Base-by-base conservation (phyloP, 768 basidiomycete genomes). In the Naganishia kalamii region DNA sequence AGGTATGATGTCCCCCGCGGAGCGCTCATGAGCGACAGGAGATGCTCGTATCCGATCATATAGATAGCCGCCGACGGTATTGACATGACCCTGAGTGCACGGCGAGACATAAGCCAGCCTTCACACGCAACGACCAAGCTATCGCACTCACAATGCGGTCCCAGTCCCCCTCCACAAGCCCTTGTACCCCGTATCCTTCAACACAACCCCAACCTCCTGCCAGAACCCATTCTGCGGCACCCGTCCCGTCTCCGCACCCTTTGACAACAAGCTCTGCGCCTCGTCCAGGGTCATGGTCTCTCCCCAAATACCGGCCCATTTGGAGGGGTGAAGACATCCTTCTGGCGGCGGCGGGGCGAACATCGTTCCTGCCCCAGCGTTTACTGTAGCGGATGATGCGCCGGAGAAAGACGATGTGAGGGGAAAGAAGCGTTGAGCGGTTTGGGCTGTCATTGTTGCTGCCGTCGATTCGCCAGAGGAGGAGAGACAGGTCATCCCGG, bases 101-200 rank as follows among this genome's bases (percentile, higher is more conserved):
- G 4, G 21, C 27, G 37, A 23, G 13, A 23, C n/a, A 57, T 12
- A 41, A 12, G 10, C 30, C 2, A 32, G 52, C 8, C 6, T n/a
- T 25, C 21, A n/a, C n/a, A n/a, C 5, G 4, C 13, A 4, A 49
- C 4, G 8, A 25, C 21, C 27, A 17, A 15, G 13, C 21, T 27
- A 8, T 5, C 5, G 1, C 32, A 80, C 90, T 80, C 73, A 92
- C 89, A 98, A 76, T 29, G 92, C 84, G 3, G 93, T 96, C 8
- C 91, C 92, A 1, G 84, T 88, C 54, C 96, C 96, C 76, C 97
- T 93, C 96, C 96, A 99, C 1, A 99, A 80, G 0, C 92, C 93
- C 49, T 84, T 81, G 1, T 87, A 68, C 12, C 96, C 94, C 77
- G 92, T 87, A 70, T 83, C 90, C 75, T 88, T 87, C 37, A 83